Evolutionary conservation across 1,139 yeast genomes (phyloP).

Genomic region (Wickerhamomyces sp.): DNA sequence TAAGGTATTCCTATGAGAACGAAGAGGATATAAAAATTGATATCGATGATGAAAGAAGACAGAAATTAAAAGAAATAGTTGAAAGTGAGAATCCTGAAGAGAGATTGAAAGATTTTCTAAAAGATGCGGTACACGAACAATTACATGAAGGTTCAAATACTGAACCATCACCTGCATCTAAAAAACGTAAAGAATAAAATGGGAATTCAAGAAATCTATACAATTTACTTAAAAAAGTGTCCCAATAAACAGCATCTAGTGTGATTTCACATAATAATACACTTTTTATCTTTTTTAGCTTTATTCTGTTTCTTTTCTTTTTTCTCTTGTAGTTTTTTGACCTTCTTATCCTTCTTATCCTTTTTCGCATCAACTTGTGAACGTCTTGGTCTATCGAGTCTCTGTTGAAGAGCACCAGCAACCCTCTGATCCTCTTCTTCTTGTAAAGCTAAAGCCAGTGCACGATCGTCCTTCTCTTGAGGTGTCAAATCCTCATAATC

Average conservation of each 20-base stretch:
- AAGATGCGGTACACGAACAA: conserved; percentile 58
- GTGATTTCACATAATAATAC: conserved; percentile 19
- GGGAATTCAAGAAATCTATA: neutral
- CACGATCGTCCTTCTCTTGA: conserved; percentile 32
- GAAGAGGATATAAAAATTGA: conserved; percentile 36
- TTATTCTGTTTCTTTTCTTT: conserved; percentile 6
- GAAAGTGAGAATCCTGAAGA: conserved; percentile 77
- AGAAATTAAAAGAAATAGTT: conserved; percentile 64
- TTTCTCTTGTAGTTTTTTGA: neutral
- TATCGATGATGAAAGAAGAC: conserved; percentile 52
- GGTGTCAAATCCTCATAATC: conserved; percentile 20
- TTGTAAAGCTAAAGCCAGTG: conserved; percentile 51
- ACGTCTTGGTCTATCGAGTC: conserved; percentile 10
- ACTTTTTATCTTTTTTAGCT: conserved; percentile 21
- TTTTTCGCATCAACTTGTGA: neutral
- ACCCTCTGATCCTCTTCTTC: conserved; percentile 54
- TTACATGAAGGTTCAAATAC: conserved; percentile 15
- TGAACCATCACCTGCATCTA: conserved; percentile 18
- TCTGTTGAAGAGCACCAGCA: conserved; percentile 45
- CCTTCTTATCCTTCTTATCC: conserved; percentile 3
- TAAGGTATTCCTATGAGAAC: conserved; percentile 53
- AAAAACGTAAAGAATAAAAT: conserved; percentile 23
- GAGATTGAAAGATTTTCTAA: conserved; percentile 63
- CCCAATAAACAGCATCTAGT: neutral
- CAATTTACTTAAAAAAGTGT: no score